Base-by-base conservation (phyloP, 163 green algal species). In the Chlorella variabilis region DNA sequence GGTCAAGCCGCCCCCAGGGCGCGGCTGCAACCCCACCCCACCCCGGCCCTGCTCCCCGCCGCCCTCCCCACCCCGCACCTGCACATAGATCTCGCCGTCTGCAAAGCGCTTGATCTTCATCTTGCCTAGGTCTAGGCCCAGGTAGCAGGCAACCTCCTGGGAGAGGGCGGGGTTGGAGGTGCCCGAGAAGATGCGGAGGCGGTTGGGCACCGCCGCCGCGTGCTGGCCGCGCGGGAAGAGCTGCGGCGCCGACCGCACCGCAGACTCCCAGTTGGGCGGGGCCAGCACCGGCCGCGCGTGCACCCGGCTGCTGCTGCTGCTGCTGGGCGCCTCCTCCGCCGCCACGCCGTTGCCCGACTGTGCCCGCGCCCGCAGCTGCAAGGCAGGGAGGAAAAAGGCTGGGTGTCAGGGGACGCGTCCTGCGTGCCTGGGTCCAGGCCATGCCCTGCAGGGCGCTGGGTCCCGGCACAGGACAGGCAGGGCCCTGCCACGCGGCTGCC, bases 61-160 rank as follows among this genome's bases (percentile, higher is more conserved):
- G n/a, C n/a, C n/a, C n/a, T n/a, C n/a, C n/a, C n/a, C n/a, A n/a
- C n/a, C n/a, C n/a, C n/a, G n/a, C 56, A 90, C 34, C 61, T 85
- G 83, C 34, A 99, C 95, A 83, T 99, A 99, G 59, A 98, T 97
- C 83, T 99, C 97, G 13, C 97, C 97, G 75, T 99, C 97, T 29
- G 97, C 97, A 91, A 99, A 99, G 13, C 92, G 89, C 90, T 99
- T 99, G 88, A 98, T 98, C 70, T 96, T 97, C 73, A 99, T 95
- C 39, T 86, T 84, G 38, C 96, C 93, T 21, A 99, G 90, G 9
- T 98, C 94, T 75, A 99, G 77, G 31, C 97, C 97, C 78, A 99
- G 89, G 87, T 99, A 99, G 81, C 93, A 93, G 7, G 96, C 95
- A 15, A 99, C 94, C 87, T 99, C 97, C 77, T 95, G 81, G 13